Base-by-base conservation (phyloP, 352 stramenopile genomes). In the Elongisporangium senticosum region DNA sequence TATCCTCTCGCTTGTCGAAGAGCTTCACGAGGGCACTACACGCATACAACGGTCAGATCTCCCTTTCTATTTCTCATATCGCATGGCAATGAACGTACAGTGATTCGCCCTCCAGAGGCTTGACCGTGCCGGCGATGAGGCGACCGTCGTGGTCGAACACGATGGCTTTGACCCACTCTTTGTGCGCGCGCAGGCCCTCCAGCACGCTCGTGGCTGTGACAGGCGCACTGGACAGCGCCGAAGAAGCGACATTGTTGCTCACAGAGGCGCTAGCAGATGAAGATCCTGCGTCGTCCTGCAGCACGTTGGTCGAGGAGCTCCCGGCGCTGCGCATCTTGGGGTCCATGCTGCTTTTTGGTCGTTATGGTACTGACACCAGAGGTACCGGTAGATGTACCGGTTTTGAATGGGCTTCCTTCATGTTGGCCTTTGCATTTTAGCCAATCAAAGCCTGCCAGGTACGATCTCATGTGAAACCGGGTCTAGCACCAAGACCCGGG, bases 1-100 rank as follows among this genome's bases (percentile, higher is more conserved):
- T 89, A 37, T 79, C 69, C 23, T 93, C 83, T 10, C 83, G 83
- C 74, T 89, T 89, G 67, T 85, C 72, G 33, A 87, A 89, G n/a
- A 93, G 75, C 56, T 84, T 82, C 7, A 79, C 47, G 37, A 83
- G 70, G 1, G 61, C 67, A 5, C 79, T 82, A 21, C 49, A 58
- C 13, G 49, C 17, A 65, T 26, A 53, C 10, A 53, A 15, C 1
- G 10, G 11, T 43, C 8, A 43, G 17, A 14, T 43, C 33, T 17
- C 33, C 11, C 33, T 43, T 17, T 1, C 1, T 43, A 7, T 4
- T 17, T 43, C 4, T 10, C 11, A 17, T 43, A 43, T 15, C 4
- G 11, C 1, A 17, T 4, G 13, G 17, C 11, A 0, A 43, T 17
- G 10, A 15, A 43, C 33, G 11, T 43, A 43, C 33, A 43, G 33